Percentiles rank a stretch among this genome's conserved stretches.
Conservation (phyloP, 1,284 basidiomycete genomes). For the Pseudozyma hubeiensis region DNA sequence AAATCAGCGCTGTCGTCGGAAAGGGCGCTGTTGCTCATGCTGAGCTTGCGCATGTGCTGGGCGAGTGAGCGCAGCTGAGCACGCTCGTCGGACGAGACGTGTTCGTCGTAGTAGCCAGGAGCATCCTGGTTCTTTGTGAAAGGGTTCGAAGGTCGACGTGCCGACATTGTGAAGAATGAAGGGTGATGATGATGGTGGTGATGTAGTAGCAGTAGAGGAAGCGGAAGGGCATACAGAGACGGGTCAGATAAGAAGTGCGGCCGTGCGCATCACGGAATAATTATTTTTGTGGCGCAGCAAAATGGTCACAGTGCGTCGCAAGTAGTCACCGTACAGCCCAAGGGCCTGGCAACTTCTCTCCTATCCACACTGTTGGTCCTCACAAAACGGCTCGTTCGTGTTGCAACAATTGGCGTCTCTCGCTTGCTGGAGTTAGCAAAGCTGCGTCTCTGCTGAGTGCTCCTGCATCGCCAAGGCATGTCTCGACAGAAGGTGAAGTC, state of each 20-base stretch:
- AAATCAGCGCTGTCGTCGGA: slow-evolving; percentile 34
- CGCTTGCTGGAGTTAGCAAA: too few relatives aligned
- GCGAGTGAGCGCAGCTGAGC: slow-evolving; percentile 44
- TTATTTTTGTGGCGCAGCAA: slow-evolving; percentile 1
- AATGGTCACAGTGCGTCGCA: neutral
- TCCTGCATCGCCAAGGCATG: neutral
- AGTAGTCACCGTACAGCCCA: slow-evolving; percentile 24
- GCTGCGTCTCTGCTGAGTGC: neutral
- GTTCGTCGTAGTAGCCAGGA: slow-evolving; percentile 39
- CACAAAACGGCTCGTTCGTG: too few relatives aligned
- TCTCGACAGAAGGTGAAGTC: neutral
- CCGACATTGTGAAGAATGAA: slow-evolving; percentile 12
- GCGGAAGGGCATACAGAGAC: neutral
- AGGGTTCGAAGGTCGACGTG: slow-evolving; percentile 39
- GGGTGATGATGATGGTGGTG: slow-evolving; percentile 1
- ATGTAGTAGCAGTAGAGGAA: neutral
- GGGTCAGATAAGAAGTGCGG: slow-evolving; percentile 4
- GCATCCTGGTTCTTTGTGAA: slow-evolving; percentile 52
- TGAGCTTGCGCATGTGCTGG: slow-evolving; percentile 51
- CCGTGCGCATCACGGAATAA: slow-evolving; percentile 4
- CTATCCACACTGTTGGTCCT: neutral
- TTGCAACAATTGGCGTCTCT: too few relatives aligned
- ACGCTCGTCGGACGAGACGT: slow-evolving; percentile 20
- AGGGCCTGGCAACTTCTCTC: slow-evolving; percentile 1
- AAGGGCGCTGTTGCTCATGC: slow-evolving; percentile 40